Evolutionary conservation across 345 rosid genomes (phyloP).

Genomic region (Microcos paniculata): DNA sequence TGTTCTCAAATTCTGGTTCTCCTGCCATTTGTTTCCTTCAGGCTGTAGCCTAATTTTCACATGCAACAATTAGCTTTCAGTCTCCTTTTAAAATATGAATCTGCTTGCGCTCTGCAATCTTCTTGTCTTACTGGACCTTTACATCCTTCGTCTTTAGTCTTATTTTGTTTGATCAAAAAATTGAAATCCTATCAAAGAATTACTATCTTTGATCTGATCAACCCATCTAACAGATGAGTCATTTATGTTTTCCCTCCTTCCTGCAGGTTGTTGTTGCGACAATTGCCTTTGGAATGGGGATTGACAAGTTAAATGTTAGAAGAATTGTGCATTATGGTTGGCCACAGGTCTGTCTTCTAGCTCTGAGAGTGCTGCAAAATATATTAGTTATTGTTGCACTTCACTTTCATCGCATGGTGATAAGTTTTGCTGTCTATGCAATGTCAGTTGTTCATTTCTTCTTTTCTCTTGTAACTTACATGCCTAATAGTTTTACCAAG

Average conservation of each 20-base stretch:
- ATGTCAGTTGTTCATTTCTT: not conserved
- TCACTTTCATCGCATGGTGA: not conserved
- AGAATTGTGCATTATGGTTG: conserved; percentile 88
- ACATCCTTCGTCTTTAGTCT: not conserved
- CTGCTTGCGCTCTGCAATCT: not conserved
- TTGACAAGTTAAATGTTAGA: conserved; percentile 79
- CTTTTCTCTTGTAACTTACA: not conserved
- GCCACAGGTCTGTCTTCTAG: conserved; percentile 69
- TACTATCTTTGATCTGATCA: conserved; percentile 7
- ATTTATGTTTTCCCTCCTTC: not conserved
- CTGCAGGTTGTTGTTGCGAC: conserved; percentile 86
- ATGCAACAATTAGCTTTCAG: not conserved
- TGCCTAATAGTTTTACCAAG: not conserved
- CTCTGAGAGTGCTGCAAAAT: not conserved
- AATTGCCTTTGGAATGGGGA: conserved; percentile 96
- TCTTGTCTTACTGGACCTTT: not conserved
- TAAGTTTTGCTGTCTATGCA: not conserved
- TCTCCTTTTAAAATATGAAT: not conserved
- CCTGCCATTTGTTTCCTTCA: not conserved
- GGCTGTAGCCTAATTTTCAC: not conserved
- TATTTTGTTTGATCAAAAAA: conserved; percentile 4
- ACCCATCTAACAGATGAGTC: not conserved
- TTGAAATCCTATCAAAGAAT: not conserved
- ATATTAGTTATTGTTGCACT: not conserved
- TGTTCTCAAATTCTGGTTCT: not conserved